Evolutionary conservation across 371 early-diverging fungal genomes (phyloP), one percentile per base, ranked within the genome.

Genomic region (Fennellomyces sp.): DNA sequence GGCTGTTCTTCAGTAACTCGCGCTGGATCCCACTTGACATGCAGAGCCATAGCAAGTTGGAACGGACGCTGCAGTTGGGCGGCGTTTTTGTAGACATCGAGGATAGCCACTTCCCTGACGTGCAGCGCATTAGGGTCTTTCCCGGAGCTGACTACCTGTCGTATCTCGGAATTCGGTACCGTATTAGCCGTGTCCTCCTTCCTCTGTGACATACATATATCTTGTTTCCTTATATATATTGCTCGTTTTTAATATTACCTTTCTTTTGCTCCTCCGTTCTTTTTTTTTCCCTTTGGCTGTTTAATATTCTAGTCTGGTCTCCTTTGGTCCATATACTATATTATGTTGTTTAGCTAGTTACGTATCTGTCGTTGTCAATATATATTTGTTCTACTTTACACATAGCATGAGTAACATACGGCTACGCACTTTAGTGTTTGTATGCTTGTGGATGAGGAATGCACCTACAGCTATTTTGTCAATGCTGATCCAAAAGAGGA

Each of bases 101-200:
- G 30, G 68, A 67, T 35, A 63, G 63, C 23, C 68, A 67, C 29
- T 67, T 67, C 25, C 68, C 68, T 23, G 63, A 49, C 13, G 68
- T 63, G 6, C 60, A 58, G 13, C 62, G 60, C 7, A 48, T 67
- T 30, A 30, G 68, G 19, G 68, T 67, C 3, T 67, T 67, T 52
- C 68, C 68, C 12, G 63, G 56, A 0, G 58, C 68, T 13, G 63
- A 67, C 39, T 67, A 67, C 31, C 52, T 67, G 19, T 62, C 63
- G 12, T 67, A 67, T 49, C 68, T 67, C 13, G 68, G 68, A 13
- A 63, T 63, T 10, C 68, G 68, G 5, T 67, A 67, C 29, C 63
- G 63, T n/a, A 59, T 67, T 33, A 63, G 68, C 36, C 54, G 63
- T 29, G 60, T 67, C 17, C 48, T 67, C 4, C 48, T 67, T 1